Percentiles rank a stretch among this genome's conserved stretches.
phyloP scores from a whole-genome alignment of 2,329 filamentous ascomycete species.

The Gaeumannomyces tritici region DNA sequence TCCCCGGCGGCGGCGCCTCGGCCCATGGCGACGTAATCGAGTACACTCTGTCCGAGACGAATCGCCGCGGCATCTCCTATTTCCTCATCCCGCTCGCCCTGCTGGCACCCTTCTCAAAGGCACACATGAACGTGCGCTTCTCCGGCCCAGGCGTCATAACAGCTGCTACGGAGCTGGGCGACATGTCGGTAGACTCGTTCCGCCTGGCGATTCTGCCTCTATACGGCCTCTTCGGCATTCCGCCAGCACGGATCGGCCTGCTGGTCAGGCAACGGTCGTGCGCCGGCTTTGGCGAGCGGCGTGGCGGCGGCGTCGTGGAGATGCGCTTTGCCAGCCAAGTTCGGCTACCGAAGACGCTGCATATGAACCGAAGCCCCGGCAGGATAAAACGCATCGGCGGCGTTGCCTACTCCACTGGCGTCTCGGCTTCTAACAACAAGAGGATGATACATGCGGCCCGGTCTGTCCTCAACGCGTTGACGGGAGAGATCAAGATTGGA shows the following conservation, averaged over 20 bases:
- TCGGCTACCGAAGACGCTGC: constrained; percentile 84
- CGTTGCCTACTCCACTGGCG: constrained; percentile 88
- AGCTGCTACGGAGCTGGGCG: constrained; percentile 69
- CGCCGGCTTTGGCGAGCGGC: constrained; percentile 61
- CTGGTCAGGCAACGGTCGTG: constrained; percentile 74
- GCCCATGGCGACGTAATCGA: constrained; percentile 63
- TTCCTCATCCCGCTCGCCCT: constrained; percentile 85
- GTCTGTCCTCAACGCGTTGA: constrained; percentile 76
- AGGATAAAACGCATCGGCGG: constrained; percentile 82
- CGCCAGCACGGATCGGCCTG: constrained; percentile 70
- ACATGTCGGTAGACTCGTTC: constrained; percentile 87
- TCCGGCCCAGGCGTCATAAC: constrained; percentile 90
- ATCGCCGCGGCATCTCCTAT: constrained; percentile 77
- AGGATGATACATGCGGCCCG: constrained; percentile 89
- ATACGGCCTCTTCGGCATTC: constrained; percentile 83
- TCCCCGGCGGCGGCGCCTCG: constrained; percentile 62
- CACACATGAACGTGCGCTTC: constrained; percentile 82
- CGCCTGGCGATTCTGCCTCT: constrained; percentile 86
- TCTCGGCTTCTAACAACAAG: constrained; percentile 86
- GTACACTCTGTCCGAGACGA: constrained; percentile 69
- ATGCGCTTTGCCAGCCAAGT: constrained; percentile 90
- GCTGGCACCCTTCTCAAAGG: constrained; percentile 86
- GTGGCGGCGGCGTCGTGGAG: constrained; percentile 88
- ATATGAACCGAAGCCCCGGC: constrained; percentile 72
- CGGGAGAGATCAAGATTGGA: constrained; percentile 84